Evolutionary conservation across 306 rosid genomes (phyloP).

Genomic region (Casuarina glauca): DNA sequence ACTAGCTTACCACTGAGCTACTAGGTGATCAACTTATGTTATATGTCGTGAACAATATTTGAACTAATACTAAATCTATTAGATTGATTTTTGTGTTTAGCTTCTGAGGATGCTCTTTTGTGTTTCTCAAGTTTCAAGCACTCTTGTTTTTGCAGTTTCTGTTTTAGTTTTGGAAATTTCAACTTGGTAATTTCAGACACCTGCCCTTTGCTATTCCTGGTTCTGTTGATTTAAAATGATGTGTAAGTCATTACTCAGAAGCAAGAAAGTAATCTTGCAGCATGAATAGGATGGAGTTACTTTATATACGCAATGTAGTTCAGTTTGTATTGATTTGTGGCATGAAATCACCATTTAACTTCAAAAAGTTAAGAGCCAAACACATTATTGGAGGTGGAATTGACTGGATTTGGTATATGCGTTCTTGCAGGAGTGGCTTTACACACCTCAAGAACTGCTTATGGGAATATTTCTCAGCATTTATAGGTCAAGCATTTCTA

Average conservation of each 20-base stretch:
- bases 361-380: not conserved
- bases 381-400: not conserved
- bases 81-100: not conserved
- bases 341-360: not conserved
- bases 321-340: not conserved
- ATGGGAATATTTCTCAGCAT: not conserved
- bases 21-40: not conserved
- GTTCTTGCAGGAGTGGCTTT: not conserved
- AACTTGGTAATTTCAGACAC: not conserved
- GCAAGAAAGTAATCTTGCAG: not conserved
- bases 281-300: not conserved
- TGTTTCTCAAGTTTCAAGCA: not conserved
- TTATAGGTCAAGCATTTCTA: not conserved
- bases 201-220: not conserved
- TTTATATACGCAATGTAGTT: not conserved
- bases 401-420: not conserved
- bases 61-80: not conserved
- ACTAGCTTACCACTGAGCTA: no score
- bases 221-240: not conserved
- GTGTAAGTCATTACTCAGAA: not conserved
- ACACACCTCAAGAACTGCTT: not conserved
- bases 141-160: not conserved
- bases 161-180: not conserved
- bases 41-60: not conserved
- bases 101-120: constrained; percentile 5